Evolutionary conservation across 2,329 filamentous ascomycete genomes (phyloP).

Genomic region (Colletotrichum brevisporum): DNA sequence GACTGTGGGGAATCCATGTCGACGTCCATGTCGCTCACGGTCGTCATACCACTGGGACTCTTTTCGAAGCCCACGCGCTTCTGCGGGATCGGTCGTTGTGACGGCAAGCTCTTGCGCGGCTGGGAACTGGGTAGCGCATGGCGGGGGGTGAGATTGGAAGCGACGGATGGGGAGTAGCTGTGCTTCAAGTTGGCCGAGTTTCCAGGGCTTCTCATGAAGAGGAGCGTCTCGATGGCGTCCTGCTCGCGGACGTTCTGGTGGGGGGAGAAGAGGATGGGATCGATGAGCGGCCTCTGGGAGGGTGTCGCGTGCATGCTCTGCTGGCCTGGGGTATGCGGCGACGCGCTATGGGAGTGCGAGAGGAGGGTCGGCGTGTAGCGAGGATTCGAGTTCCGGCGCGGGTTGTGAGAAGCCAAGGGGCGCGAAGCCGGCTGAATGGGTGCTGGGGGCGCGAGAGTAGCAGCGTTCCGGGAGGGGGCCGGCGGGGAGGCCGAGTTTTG

Average conservation of each 20-base stretch:
- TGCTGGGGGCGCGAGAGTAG: conserved; percentile 67
- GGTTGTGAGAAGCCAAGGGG: conserved; percentile 53
- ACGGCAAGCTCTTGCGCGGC: conserved; percentile 67
- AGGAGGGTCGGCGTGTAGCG: conserved; percentile 64
- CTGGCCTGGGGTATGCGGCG: conserved; percentile 50
- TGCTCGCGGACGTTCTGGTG: conserved; percentile 81
- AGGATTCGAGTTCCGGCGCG: conserved; percentile 66
- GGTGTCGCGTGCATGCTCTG: conserved; percentile 43
- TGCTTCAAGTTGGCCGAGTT: conserved; percentile 76
- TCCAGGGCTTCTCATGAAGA: conserved; percentile 86
- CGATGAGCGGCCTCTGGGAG: conserved; percentile 55
- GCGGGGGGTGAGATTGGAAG: conserved; percentile 44
- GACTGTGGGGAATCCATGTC: conserved; percentile 51
- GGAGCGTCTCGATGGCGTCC: conserved; percentile 83
- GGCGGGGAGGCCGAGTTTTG: conserved; percentile 54
- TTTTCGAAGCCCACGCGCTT: conserved; percentile 66
- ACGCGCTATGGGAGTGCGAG: conserved; percentile 63
- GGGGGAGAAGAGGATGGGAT: conserved; percentile 75
- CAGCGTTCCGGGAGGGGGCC: conserved; percentile 50
- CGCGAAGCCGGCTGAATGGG: conserved; percentile 67
- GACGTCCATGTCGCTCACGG: conserved; percentile 63
- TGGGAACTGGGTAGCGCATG: conserved; percentile 62
- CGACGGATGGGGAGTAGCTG: conserved; percentile 61
- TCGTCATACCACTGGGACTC: conserved; percentile 54
- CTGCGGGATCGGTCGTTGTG: conserved; percentile 58